phyloP scores from a whole-genome alignment of 2,329 filamentous ascomycete species.

The Rutstroemia sp. region DNA sequence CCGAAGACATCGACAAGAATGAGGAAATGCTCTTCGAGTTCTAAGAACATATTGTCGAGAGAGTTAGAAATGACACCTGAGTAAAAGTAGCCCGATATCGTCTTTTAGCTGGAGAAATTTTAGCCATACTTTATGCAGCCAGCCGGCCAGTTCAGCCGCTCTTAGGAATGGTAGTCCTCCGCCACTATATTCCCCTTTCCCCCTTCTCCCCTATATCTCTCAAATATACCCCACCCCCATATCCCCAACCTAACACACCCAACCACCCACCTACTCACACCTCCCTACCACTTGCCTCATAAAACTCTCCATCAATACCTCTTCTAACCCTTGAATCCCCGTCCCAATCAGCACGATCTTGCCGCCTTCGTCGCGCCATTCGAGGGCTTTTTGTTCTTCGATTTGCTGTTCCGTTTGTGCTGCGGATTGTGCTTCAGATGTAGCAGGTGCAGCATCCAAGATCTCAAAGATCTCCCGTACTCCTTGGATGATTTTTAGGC shows the following conservation, averaged over 20 bases:
- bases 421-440: no score
- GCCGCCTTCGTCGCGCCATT: neutral
- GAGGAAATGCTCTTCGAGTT: no score
- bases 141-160: no score
- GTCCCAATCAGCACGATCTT: constrained; percentile 6
- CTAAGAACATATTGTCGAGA: no score
- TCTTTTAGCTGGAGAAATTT: no score
- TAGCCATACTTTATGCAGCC: no score
- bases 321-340: neutral
- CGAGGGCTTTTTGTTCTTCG: neutral
- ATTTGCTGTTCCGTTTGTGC: no score
- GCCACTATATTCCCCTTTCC: neutral
- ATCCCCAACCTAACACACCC: neutral
- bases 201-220: neutral
- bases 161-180: no score
- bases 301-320: neutral
- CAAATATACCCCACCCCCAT: no score
- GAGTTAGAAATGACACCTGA: no score
- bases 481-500: constrained; percentile 74
- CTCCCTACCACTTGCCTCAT: neutral
- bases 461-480: constrained; percentile 94
- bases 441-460: constrained; percentile 44
- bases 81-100: no score
- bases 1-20: no score
- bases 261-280: neutral